Percentiles rank a stretch among this genome's conserved stretches.
phyloP scores from a whole-genome alignment of 352 stramenopile species.

The Globisporangium radiosum region DNA sequence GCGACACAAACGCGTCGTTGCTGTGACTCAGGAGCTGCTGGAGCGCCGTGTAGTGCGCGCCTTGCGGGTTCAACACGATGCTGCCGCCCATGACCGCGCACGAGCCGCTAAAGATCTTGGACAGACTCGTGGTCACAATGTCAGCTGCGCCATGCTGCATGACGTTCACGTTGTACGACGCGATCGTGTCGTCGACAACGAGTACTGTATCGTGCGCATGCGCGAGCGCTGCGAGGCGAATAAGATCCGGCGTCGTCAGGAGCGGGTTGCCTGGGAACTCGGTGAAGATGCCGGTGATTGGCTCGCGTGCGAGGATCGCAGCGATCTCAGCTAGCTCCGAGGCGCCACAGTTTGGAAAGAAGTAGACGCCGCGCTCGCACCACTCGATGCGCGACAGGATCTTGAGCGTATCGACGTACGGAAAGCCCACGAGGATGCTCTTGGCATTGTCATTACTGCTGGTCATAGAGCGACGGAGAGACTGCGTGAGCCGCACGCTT shows the following conservation, averaged over 20 bases:
- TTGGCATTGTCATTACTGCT: constrained; percentile 20
- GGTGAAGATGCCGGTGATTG: constrained; percentile 86
- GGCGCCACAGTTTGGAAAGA: constrained; percentile 82
- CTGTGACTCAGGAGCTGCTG: constrained; percentile 20
- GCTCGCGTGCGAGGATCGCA: constrained; percentile 56
- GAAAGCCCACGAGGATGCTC: constrained; percentile 90
- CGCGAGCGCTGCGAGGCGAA: constrained; percentile 70
- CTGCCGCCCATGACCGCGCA: constrained; percentile 90
- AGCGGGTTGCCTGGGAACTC: constrained; percentile 93
- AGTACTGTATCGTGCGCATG: constrained; percentile 83
- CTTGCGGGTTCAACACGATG: constrained; percentile 80
- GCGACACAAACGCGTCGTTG: constrained; percentile 54
- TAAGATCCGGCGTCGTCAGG: constrained; percentile 79
- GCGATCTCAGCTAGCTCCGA: constrained; percentile 55
- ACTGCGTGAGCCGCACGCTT: constrained; percentile 61
- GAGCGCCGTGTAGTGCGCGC: constrained; percentile 38
- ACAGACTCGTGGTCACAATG: constrained; percentile 88
- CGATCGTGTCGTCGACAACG: constrained; percentile 89
- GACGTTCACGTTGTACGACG: constrained; percentile 89
- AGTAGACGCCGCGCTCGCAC: constrained; percentile 79
- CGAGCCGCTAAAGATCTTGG: constrained; percentile 91
- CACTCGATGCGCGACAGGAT: constrained; percentile 85
- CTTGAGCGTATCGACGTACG: constrained; percentile 93
- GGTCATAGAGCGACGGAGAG: constrained; percentile 13
- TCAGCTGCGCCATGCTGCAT: constrained; percentile 74